Conservation (phyloP, 148 eudicot genomes). For the Amaranthus hypochondriacus region DNA sequence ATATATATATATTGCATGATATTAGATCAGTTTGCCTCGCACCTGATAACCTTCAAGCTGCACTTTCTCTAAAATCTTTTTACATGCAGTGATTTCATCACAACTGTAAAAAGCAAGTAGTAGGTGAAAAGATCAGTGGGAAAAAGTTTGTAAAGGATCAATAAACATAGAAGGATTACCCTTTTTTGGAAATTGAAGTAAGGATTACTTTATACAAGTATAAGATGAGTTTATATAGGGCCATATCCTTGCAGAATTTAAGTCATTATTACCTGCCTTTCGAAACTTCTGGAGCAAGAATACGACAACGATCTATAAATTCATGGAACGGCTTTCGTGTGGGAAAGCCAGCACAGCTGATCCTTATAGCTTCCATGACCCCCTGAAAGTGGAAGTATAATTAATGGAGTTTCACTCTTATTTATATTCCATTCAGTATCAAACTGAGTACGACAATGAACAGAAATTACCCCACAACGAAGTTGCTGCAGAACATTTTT, state of each 20-base stretch:
- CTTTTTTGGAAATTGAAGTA: not conserved
- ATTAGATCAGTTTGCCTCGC: constrained; percentile 6
- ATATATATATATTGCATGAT: not conserved
- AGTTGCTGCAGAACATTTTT: constrained; percentile 82
- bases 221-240: not conserved
- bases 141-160: not conserved
- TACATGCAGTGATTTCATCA: constrained; percentile 64
- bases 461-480: constrained; percentile 75
- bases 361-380: constrained; percentile 98
- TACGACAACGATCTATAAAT: constrained; percentile 61
- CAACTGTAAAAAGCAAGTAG: constrained; percentile 30
- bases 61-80: constrained; percentile 60
- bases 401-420: not conserved
- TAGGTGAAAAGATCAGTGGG: constrained; percentile 3
- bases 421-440: not conserved
- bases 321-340: constrained; percentile 79
- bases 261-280: constrained; percentile 52
- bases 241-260: not conserved
- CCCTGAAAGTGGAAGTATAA: constrained; percentile 45
- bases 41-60: constrained; percentile 89
- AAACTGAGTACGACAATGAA: constrained; percentile 5
- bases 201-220: not conserved
- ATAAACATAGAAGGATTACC: not conserved
- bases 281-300: constrained; percentile 69
- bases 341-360: constrained; percentile 95